phyloP scores from a whole-genome alignment of 768 basidiomycete species.

The Ramaria sp. region DNA sequence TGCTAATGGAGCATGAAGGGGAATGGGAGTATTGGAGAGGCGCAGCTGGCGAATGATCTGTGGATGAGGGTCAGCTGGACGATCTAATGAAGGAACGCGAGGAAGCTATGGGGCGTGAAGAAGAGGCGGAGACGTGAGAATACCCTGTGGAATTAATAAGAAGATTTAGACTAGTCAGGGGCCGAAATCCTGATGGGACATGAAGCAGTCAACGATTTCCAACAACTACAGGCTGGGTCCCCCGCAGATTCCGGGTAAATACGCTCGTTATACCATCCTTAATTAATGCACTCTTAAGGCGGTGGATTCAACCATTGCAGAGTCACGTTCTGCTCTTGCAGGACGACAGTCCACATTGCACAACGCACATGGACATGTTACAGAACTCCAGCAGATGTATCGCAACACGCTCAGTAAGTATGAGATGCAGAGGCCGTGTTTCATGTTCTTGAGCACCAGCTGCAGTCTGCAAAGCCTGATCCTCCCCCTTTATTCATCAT shows the following conservation, averaged over 20 bases:
- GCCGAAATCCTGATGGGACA: conserved; percentile 42
- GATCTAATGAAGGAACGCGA: neutral
- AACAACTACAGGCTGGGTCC: conserved; percentile 26
- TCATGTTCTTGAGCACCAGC: conserved; percentile 4
- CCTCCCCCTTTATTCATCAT: conserved; percentile 16
- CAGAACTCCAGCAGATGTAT: conserved; percentile 7
- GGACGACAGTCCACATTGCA: neutral
- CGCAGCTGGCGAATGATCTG: conserved; percentile 6
- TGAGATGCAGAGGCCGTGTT: conserved; percentile 2
- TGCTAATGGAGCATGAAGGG: conserved; percentile 46
- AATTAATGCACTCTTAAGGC: neutral
- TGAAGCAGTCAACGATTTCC: conserved; percentile 36
- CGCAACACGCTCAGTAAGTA: neutral
- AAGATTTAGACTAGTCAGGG: conserved; percentile 39
- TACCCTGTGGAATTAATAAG: conserved; percentile 52
- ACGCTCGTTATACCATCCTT: conserved; percentile 3
- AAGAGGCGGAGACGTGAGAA: conserved; percentile 42
- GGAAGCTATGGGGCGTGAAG: conserved; percentile 18
- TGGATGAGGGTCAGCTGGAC: neutral
- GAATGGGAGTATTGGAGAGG: conserved; percentile 40
- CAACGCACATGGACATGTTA: neutral
- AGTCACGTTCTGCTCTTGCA: neutral
- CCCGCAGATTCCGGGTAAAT: conserved; percentile 15
- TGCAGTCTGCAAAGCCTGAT: conserved; percentile 5
- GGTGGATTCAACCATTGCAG: conserved; percentile 1